Conservation (phyloP, 2,329 filamentous ascomycete species). For the Colletotrichum chrysophilum region DNA sequence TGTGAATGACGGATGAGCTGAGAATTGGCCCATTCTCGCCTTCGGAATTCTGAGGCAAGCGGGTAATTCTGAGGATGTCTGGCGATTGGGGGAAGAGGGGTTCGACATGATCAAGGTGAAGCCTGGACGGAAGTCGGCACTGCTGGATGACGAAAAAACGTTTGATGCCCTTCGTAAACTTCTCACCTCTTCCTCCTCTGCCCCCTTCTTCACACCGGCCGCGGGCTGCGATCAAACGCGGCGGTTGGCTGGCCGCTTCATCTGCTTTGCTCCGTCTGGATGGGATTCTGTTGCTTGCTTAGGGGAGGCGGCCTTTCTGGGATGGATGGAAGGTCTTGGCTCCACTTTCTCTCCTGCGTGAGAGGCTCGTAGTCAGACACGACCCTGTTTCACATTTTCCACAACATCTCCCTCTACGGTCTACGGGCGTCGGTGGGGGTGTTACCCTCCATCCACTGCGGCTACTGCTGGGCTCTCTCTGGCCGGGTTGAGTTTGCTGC, state of each 20-base stretch:
- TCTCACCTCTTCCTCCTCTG: background rate
- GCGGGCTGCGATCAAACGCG: background rate
- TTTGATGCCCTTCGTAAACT: background rate
- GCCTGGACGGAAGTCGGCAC: background rate
- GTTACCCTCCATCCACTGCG: background rate
- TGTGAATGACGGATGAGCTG: background rate
- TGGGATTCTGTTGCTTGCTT: background rate
- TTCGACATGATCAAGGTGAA: background rate
- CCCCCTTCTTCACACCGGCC: background rate
- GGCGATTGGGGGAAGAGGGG: background rate
- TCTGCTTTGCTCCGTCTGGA: background rate
- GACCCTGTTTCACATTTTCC: slow-evolving; percentile 17
- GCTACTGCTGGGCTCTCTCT: background rate
- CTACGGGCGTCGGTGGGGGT: background rate
- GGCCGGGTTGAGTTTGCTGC: background rate
- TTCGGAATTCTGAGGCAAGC: background rate
- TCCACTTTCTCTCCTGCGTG: slow-evolving; percentile 19
- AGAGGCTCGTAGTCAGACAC: slow-evolving; percentile 15
- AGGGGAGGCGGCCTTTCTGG: background rate
- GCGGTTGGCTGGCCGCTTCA: background rate
- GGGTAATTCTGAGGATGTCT: background rate
- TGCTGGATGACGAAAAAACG: background rate
- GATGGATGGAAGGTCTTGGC: background rate
- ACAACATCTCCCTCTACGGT: background rate
- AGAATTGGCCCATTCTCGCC: background rate